phyloP scores from a whole-genome alignment of 176 grass and related monocot species.

The Oryza meyeriana region DNA sequence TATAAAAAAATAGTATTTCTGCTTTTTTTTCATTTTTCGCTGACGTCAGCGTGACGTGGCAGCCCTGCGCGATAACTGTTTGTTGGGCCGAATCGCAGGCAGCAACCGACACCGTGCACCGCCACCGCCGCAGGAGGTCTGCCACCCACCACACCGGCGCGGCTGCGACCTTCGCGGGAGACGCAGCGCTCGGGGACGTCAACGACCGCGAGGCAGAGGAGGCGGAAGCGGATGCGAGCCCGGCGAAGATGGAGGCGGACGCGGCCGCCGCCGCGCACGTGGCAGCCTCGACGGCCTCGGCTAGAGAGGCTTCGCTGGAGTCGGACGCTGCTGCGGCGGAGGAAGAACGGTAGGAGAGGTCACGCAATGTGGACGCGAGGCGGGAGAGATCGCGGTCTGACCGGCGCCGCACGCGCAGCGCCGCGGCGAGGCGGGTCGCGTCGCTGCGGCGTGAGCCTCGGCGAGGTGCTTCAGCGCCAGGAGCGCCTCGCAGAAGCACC shows the following conservation, averaged over 20 bases:
- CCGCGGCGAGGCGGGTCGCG: slow-evolving; percentile 31
- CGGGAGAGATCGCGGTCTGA: slow-evolving; percentile 45
- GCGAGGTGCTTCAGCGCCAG: slow-evolving; percentile 35
- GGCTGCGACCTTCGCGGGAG: slow-evolving; percentile 27
- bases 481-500: slow-evolving; percentile 54
- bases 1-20: too few species aligned
- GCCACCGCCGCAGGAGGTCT: slow-evolving; percentile 54
- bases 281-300: slow-evolving; percentile 38
- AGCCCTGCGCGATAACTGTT: too few species aligned
- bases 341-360: slow-evolving; percentile 17
- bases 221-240: slow-evolving; percentile 43
- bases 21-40: too few species aligned
- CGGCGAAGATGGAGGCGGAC: slow-evolving; percentile 51
- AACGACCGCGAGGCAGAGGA: slow-evolving; percentile 34
- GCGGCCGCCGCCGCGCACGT: slow-evolving; percentile 38
- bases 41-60: too few species aligned
- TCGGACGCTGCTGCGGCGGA: not conserved
- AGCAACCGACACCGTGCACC: slow-evolving; percentile 40
- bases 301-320: slow-evolving; percentile 36
- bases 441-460: slow-evolving; percentile 44
- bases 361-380: slow-evolving; percentile 44
- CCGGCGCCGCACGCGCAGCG: slow-evolving; percentile 39
- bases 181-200: not conserved
- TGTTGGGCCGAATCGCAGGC: too few species aligned
- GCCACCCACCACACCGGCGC: slow-evolving; percentile 70